A percentile compares a stretch with the other conserved stretches of the same genome.
These are phyloP conservation scores for Suillus sp. DNA, from an alignment of 768 basidiomycete species.

Conservation along the genomic window DNA sequence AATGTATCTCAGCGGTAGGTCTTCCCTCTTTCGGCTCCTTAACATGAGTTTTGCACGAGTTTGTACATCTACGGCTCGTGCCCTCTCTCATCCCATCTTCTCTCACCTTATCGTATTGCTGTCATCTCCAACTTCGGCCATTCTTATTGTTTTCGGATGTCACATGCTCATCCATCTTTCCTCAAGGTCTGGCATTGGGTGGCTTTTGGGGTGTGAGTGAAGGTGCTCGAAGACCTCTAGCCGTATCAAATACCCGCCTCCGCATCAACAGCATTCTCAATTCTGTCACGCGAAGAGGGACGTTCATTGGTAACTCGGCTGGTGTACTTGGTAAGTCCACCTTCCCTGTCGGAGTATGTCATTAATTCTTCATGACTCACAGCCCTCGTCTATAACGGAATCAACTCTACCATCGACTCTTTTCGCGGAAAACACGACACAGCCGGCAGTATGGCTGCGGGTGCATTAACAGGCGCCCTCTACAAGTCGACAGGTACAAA, in stretches of 20 bases:
- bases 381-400: slow-evolving; percentile 95
- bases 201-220: slow-evolving; percentile 96
- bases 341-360: slow-evolving; percentile 40
- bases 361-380: slow-evolving; percentile 36
- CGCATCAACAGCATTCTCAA: slow-evolving; percentile 97
- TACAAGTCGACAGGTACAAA: slow-evolving; percentile 92
- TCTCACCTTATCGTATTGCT: slow-evolving; percentile 71
- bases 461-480: slow-evolving; percentile 84
- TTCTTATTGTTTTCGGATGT: slow-evolving; percentile 81
- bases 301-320: slow-evolving; percentile 97
- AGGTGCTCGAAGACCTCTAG: slow-evolving; percentile 85
- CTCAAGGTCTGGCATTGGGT: slow-evolving; percentile 88
- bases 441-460: slow-evolving; percentile 89
- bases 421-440: slow-evolving; percentile 91
- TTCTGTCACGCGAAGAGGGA: slow-evolving; percentile 94
- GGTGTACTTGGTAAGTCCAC: slow-evolving; percentile 87
- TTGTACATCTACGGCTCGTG: slow-evolving; percentile 53
- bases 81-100: slow-evolving; percentile 46
- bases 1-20: slow-evolving; percentile 96
- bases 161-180: slow-evolving; percentile 71
- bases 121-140: slow-evolving; percentile 56
- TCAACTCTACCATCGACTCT: slow-evolving; percentile 92
- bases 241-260: slow-evolving; percentile 81
- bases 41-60: slow-evolving; percentile 46
- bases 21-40: slow-evolving; percentile 56